Base-by-base conservation (phyloP, 345 rosid genomes). In the Camelina laxa region DNA sequence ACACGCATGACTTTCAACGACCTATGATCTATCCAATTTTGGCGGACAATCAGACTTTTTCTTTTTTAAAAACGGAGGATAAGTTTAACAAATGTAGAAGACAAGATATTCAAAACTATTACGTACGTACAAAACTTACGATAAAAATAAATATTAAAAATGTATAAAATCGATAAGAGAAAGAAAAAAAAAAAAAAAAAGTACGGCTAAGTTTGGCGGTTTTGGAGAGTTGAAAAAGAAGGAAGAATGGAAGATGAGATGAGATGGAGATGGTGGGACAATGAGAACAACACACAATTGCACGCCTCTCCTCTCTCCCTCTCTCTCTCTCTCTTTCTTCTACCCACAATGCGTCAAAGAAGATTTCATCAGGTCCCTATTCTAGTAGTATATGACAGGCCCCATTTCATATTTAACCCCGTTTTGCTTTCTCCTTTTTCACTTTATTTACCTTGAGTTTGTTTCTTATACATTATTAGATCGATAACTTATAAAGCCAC, bases 151-250 rank as follows among this genome's bases (percentile, higher is more conserved):
- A 54, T 2, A 39, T 10, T 36, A 21, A 64, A 12, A 53, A 42
- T 2, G 15, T 51, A 56, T 45, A 13, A 27, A 45, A 24, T 8
- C 5, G 19, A 49, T 33, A 16, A 22, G 16, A 36, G 13, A 17
- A 20, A 60, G 33, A 44, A 24, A 30, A 60, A 44, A 44, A 24
- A 30, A 60, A 44, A 61, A 8, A 47, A 65, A 70, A 57, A 73
- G 76, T 33, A 58, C 62, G 76, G 73, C 57, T 71, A 58, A 27
- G 76, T 71, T 77, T 77, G 80, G 80, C 72, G 80, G 80, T 70
- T 77, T 44, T 67, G 72, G 9, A 65, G 48, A 22, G 72, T 77
- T 57, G 80, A 71, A 71, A 64, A 69, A 71, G 33, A 64, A 76
- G 27, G n/a, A 53, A 35, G 50, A 53, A 1, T 27, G 30, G 36